phyloP scores from a whole-genome alignment of 768 basidiomycete species.

The Boletus speciosus region DNA sequence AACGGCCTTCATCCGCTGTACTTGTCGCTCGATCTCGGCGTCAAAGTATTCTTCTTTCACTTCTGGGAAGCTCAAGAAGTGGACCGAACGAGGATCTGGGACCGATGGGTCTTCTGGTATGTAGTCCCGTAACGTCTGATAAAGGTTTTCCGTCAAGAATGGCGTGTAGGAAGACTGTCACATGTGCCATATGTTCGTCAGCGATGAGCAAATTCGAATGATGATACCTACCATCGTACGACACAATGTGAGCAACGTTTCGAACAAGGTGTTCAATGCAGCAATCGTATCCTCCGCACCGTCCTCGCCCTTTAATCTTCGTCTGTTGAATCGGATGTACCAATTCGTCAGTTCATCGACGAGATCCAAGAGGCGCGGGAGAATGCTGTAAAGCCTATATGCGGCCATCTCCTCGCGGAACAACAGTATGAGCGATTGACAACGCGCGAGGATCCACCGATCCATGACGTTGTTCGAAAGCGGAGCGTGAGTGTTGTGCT shows the following conservation, averaged over 20 bases:
- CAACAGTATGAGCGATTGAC: slow-evolving; percentile 90
- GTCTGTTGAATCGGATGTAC: slow-evolving; percentile 99
- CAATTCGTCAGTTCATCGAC: slow-evolving; percentile 97
- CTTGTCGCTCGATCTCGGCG: slow-evolving; percentile 87
- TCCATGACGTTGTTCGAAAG: slow-evolving; percentile 95
- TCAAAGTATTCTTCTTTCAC: slow-evolving; percentile 96
- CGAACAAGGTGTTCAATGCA: slow-evolving; percentile 94
- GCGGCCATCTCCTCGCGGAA: slow-evolving; percentile 96
- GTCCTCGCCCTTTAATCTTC: slow-evolving; percentile 92
- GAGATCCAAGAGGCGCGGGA: slow-evolving; percentile 88
- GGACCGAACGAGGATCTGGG: slow-evolving; percentile 85
- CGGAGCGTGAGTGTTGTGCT: slow-evolving; percentile 83
- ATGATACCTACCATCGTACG: slow-evolving; percentile 77
- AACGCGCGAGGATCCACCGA: slow-evolving; percentile 96
- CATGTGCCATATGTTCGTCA: background rate
- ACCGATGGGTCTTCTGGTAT: slow-evolving; percentile 71
- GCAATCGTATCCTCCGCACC: slow-evolving; percentile 81
- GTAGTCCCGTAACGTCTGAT: slow-evolving; percentile 84
- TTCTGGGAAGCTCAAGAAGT: slow-evolving; percentile 92
- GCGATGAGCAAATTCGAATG: background rate
- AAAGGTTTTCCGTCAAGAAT: slow-evolving; percentile 95
- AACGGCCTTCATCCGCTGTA: slow-evolving; percentile 90
- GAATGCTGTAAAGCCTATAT: slow-evolving; percentile 95
- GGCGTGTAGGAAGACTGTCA: slow-evolving; percentile 93
- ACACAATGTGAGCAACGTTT: slow-evolving; percentile 90